phyloP scores from a whole-genome alignment of 148 eudicot species.

The Fagopyrum esculentum region DNA sequence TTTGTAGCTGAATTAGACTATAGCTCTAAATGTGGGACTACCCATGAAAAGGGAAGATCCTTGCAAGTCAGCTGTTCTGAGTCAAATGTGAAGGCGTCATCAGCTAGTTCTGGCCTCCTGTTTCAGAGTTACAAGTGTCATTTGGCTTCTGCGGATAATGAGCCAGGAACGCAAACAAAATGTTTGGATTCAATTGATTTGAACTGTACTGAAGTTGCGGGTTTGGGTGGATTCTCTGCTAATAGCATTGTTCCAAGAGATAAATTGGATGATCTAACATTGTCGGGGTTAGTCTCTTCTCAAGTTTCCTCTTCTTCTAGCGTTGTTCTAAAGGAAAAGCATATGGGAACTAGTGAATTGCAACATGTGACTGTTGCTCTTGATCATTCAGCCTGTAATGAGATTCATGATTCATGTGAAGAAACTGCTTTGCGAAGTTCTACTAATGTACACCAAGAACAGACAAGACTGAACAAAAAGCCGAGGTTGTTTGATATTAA shows the following conservation, averaged over 20 bases:
- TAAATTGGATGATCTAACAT: conserved; percentile 8
- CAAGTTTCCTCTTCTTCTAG: neutral
- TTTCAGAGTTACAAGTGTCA: conserved; percentile 1
- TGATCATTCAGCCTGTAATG: neutral
- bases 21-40: conserved; percentile 12
- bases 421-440: neutral
- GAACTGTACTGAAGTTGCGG: conserved; percentile 19
- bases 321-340: neutral
- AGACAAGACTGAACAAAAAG: conserved; percentile 14
- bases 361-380: neutral
- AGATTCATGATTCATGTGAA: neutral
- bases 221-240: neutral
- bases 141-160: neutral
- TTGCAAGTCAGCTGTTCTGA: conserved; percentile 17
- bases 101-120: conserved; percentile 7
- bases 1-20: conserved; percentile 9
- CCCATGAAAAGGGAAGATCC: neutral
- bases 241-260: neutral
- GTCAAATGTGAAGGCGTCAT: conserved; percentile 17
- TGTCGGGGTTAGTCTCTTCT: neutral
- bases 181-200: conserved; percentile 18
- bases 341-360: neutral
- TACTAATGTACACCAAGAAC: conserved; percentile 15
- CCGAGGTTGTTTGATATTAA: conserved; percentile 25
- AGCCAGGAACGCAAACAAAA: neutral